Percentiles rank a stretch among this genome's conserved stretches.
phyloP scores from a whole-genome alignment of 805 yeast species.

The Zygosaccharomyces gambellarensis region DNA sequence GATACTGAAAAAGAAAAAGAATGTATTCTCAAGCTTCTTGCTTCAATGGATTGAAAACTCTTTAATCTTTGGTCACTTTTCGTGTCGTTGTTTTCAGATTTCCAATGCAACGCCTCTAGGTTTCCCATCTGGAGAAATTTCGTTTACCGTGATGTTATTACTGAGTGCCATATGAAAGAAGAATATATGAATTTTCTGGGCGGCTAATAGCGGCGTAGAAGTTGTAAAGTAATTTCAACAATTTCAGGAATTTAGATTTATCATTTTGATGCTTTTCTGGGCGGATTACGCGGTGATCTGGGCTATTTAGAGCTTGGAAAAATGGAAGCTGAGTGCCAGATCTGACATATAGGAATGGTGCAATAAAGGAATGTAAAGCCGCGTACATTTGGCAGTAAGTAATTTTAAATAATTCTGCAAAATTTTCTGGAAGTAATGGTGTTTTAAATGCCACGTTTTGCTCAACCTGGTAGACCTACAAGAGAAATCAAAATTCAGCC shows the following conservation, averaged over 20 bases:
- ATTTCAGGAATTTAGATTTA: too few relatives aligned
- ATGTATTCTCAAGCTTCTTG: not conserved
- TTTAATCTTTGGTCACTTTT: not conserved
- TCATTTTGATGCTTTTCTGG: not conserved
- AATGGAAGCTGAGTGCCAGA: not conserved
- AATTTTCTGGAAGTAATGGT: not conserved
- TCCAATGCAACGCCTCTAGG: slow-evolving; percentile 6
- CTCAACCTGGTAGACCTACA: not conserved
- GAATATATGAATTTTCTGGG: not conserved
- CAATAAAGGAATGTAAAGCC: not conserved
- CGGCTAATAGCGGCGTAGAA: not conserved
- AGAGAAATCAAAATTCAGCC: not conserved
- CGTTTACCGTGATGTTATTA: not conserved
- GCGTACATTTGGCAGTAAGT: not conserved
- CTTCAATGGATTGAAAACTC: not conserved
- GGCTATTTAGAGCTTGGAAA: too few relatives aligned
- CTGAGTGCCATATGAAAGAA: not conserved
- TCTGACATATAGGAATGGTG: not conserved
- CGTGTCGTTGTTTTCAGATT: slow-evolving; percentile 3
- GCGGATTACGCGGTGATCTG: too few relatives aligned
- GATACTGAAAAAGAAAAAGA: too few relatives aligned
- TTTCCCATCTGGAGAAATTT: slow-evolving; percentile 4
- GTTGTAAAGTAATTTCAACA: not conserved
- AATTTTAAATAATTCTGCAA: not conserved
- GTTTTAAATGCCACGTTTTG: too few relatives aligned